Evolutionary conservation across 768 basidiomycete genomes (phyloP).

Genomic region (Lactarius evosmus): DNA sequence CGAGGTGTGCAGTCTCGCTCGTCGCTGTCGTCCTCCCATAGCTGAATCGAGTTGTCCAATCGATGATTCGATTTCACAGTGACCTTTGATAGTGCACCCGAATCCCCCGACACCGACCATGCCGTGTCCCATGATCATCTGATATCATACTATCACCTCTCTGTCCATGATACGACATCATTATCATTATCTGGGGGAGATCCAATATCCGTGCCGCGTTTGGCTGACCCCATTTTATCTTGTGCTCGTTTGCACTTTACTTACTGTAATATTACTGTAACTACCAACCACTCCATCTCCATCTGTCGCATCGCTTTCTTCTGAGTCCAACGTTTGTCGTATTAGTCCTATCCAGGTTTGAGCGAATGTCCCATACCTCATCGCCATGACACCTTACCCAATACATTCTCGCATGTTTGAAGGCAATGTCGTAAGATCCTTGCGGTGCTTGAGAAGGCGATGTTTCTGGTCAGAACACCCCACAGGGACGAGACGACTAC

Average conservation of each 20-base stretch:
- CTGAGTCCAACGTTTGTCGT: not conserved
- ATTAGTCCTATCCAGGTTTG: not conserved
- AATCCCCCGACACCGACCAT: not conserved
- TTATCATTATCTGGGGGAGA: conserved; percentile 18
- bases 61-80: not conserved
- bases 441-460: not conserved
- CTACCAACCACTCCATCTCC: not conserved
- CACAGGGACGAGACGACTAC: not conserved
- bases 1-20: not conserved
- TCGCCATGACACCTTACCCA: not conserved
- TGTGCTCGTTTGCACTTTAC: not conserved
- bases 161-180: not conserved
- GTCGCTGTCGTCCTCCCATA: not conserved
- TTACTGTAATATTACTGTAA: conserved; percentile 17
- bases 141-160: not conserved
- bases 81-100: not conserved
- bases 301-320: not conserved
- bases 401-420: not conserved
- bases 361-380: not conserved
- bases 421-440: not conserved
- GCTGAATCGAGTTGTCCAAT: not conserved
- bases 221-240: not conserved
- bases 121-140: not conserved
- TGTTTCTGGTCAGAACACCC: not conserved
- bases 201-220: conserved; percentile 4